Evolutionary conservation across 129 eudicot genomes (phyloP), one percentile per base, ranked within the genome.

Genomic region (Oenanthe sinensis): DNA sequence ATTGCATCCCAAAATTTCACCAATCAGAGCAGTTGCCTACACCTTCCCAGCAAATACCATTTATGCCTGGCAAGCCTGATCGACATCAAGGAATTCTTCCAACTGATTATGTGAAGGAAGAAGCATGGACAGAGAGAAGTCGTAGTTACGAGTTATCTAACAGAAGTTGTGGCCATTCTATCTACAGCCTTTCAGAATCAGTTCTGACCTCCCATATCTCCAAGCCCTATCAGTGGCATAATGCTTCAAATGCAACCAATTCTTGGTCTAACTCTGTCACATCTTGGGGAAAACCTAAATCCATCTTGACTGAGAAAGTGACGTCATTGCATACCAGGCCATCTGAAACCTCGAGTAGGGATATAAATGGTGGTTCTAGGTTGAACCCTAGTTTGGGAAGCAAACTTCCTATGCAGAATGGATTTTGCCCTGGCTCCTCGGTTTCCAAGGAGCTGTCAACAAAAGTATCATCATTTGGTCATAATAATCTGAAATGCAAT

Each of bases 351-450:
- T 44, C 78, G 71, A 50, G 82, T 80, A 81, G 80, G 96, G 79
- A 85, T 49, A 76, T 68, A 47, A 89, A 87, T 75, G 84, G 81
- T 71, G 77, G 71, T 76, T 86, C 83, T 62, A 81, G 86, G 75
- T 71, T 55, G 48, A 85, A 81, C 54, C 79, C 85, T 12, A 79
- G 72, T 74, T 80, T 76, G 33, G 77, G 72, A 73, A 68, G 76
- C 50, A 88, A 84, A 28, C 22, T 58, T 30, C 81, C 85, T 42
- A 50, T 71, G 19, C 78, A 81, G 39, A 90, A 89, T 70, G 93
- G 91, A 62, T 85, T 86, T 70, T 84, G 82, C 73, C 88, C 77
- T 3, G 96, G 97, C 47, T 88, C 94, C 4, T 77, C 95, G 4
- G 89, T 89, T 79, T 81, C 90, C 40, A 89, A 83, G 77, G 93